phyloP scores from a whole-genome alignment of 164 flowering plant species.

The Stephania yunnanensis region DNA sequence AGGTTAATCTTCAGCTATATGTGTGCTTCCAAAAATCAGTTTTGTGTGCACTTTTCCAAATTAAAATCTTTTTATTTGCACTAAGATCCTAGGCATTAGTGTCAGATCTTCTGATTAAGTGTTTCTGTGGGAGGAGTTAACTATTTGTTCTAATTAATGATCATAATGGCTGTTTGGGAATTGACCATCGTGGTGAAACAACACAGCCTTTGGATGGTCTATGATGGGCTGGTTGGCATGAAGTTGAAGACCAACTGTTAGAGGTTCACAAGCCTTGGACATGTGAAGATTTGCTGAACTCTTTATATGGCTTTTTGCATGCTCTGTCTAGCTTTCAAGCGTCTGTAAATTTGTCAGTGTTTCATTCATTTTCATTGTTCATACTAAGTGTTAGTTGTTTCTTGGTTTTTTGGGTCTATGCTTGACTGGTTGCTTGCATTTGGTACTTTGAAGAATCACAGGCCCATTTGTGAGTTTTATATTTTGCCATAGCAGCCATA shows the following conservation, averaged over 20 bases:
- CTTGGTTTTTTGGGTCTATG: too few relatives aligned
- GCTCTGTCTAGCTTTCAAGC: background rate
- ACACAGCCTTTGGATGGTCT: background rate
- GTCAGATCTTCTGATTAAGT: background rate
- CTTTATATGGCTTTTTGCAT: background rate
- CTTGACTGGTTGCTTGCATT: too few relatives aligned
- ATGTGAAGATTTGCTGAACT: background rate
- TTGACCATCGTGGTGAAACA: background rate
- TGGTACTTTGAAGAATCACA: background rate
- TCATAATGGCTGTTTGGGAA: background rate
- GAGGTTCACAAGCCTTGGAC: background rate
- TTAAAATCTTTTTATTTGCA: too few relatives aligned
- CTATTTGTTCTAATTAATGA: background rate
- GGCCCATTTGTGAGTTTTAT: background rate
- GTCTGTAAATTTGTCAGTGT: background rate
- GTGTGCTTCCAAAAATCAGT: too few relatives aligned
- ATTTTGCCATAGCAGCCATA: background rate
- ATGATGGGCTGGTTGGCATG: background rate
- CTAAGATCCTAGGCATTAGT: background rate
- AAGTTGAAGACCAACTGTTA: background rate
- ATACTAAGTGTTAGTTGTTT: too few relatives aligned
- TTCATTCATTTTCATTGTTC: background rate
- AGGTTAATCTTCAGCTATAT: too few relatives aligned
- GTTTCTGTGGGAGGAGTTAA: background rate
- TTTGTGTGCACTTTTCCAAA: background rate